Conservation (phyloP, 2,329 filamentous ascomycete genomes). For the Stagonosporopsis vannaccii region DNA sequence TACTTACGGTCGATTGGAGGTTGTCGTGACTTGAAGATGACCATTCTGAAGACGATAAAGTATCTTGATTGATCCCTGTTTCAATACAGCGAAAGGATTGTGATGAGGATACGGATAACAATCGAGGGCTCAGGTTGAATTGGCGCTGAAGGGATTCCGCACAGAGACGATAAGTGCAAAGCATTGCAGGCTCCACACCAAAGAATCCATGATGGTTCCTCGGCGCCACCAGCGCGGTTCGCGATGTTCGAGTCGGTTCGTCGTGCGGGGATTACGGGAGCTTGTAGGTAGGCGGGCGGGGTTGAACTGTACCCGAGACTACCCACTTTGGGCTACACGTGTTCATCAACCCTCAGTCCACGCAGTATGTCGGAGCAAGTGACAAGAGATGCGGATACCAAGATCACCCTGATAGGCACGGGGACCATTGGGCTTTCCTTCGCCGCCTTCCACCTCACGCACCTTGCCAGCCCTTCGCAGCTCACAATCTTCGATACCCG, state of each 20-base stretch:
- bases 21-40: conserved; percentile 53
- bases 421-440: conserved; percentile 65
- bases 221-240: conserved; percentile 29
- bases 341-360: not conserved
- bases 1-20: conserved; percentile 52
- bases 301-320: conserved; percentile 21
- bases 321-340: conserved; percentile 10
- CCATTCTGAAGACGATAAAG: conserved; percentile 30
- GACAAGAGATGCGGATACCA: conserved; percentile 20
- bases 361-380: conserved; percentile 14
- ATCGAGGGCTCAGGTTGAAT: not conserved
- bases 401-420: conserved; percentile 54
- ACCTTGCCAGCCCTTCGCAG: conserved; percentile 48
- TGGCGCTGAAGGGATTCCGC: not conserved
- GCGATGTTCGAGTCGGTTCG: conserved; percentile 37
- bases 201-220: conserved; percentile 21
- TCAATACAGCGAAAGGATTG: not conserved
- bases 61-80: not conserved
- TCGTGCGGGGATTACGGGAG: conserved; percentile 36
- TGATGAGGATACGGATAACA: not conserved
- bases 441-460: conserved; percentile 60
- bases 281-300: conserved; percentile 24
- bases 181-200: not conserved
- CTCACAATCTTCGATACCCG: conserved; percentile 61
- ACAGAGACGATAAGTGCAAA: not conserved